Base-by-base conservation (phyloP, 352 stramenopile species). In the Globisporangium mamillatum region DNA sequence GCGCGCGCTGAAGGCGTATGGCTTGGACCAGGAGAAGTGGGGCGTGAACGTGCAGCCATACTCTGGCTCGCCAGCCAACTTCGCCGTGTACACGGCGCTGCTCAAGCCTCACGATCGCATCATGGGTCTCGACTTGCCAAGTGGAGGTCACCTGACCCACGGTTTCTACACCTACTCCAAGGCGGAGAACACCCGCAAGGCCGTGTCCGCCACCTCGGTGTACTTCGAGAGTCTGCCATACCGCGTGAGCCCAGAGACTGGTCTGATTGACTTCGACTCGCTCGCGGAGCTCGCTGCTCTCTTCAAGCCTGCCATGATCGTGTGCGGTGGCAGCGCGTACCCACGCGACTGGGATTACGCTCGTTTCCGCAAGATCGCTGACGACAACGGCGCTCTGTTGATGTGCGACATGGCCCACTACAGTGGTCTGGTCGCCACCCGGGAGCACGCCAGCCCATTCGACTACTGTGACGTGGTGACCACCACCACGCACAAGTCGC, bases 371-470 rank as follows among this genome's bases (percentile, higher is more conserved):
- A 88, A 98, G 81, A 99, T 99, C 79, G 97, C 97, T 18, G 97
- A 99, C 79, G 95, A 95, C 69, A 99, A 99, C 70, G 97, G 97
- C 55, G 82, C 96, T 32, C 81, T 99, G 66, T 81, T 99, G 27
- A 98, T 99, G 89, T 98, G 97, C 76, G 98, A 99, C 80, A 99
- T 99, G 97, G 98, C 98, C 8, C 98, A 99, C 82, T 99, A 99
- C 82, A 98, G 88, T 57, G 98, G 98, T 57, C 87, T 99, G 22
- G 97, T 99, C 2, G 97, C 91, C 27, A 98, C 97, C n/a, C 74
- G 88, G 52, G 96, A 99, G 75, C 95, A 96, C 72, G 77, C 76
- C 10, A 98, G 80, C 78, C 98, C 98, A 14, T 99, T 99, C 77
- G 86, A 99, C 52, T 98, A 98, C 83, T 99, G 96, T 66, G 98